These are phyloP conservation scores for Eutypa lata DNA, from an alignment of 2,329 filamentous ascomycete species.

Conservation along the genomic window DNA sequence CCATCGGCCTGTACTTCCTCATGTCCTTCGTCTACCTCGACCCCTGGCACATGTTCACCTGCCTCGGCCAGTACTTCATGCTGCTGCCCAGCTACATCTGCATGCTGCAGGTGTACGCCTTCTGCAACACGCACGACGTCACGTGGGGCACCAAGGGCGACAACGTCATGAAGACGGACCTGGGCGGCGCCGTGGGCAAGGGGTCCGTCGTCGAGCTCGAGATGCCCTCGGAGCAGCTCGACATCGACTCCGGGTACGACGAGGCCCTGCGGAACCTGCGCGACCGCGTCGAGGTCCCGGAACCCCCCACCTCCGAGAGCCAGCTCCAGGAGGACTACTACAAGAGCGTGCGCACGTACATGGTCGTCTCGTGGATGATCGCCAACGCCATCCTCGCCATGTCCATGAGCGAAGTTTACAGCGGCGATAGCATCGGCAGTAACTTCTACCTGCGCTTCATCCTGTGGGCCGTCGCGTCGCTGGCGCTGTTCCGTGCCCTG, in stretches of 20 bases:
- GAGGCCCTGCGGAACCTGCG: slow-evolving; percentile 94
- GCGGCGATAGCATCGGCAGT: slow-evolving; percentile 63
- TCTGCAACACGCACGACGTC: slow-evolving; percentile 98
- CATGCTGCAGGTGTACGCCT: slow-evolving; percentile 95
- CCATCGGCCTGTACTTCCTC: slow-evolving; percentile 89
- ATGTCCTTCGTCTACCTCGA: slow-evolving; percentile 97
- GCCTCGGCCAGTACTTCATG: slow-evolving; percentile 84
- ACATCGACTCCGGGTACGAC: slow-evolving; percentile 97
- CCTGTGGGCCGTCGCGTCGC: slow-evolving; percentile 81
- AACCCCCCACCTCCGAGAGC: slow-evolving; percentile 61
- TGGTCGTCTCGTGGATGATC: slow-evolving; percentile 94
- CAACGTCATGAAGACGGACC: slow-evolving; percentile 89
- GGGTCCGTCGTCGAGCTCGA: slow-evolving; percentile 85
- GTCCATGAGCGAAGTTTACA: slow-evolving; percentile 85
- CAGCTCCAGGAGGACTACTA: slow-evolving; percentile 99
- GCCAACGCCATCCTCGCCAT: slow-evolving; percentile 91
- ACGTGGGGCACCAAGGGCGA: slow-evolving; percentile 99
- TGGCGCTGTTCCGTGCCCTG: slow-evolving; percentile 85
- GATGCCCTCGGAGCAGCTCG: slow-evolving; percentile 96
- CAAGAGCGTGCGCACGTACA: slow-evolving; percentile 93
- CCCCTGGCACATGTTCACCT: slow-evolving; percentile 99
- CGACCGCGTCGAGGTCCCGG: slow-evolving; percentile 83
- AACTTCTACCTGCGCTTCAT: slow-evolving; percentile 94
- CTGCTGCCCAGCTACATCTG: slow-evolving; percentile 93
- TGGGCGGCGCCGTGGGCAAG: slow-evolving; percentile 78